A percentile compares a stretch with the other conserved stretches of the same genome.
These are phyloP conservation scores for Vinca minor DNA, from an alignment of 257 asterid species.

Conservation along the genomic window DNA sequence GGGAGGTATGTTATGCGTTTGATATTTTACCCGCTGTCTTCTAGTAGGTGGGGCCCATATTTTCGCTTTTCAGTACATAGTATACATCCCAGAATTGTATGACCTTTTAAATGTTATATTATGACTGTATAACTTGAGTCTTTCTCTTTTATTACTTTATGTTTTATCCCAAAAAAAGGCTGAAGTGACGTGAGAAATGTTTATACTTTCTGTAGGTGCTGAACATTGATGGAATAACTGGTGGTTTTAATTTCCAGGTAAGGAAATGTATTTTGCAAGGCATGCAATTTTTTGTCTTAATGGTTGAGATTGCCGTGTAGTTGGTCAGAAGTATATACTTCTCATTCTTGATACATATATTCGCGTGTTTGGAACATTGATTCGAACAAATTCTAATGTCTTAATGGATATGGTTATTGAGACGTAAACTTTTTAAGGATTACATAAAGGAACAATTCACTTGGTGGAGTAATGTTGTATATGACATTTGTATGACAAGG, in stretches of 20 bases:
- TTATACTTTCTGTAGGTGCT: slow-evolving; percentile 46
- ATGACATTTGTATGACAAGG: no score
- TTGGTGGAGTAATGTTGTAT: neutral
- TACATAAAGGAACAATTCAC: no score
- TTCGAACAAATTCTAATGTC: neutral
- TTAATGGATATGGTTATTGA: neutral
- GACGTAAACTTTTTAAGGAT: neutral
- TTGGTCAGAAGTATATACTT: neutral
- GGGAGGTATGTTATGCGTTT: slow-evolving; percentile 49
- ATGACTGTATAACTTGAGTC: neutral
- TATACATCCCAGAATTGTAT: neutral
- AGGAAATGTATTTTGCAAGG: neutral
- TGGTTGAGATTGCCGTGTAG: neutral
- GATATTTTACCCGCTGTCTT: neutral
- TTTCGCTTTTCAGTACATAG: neutral
- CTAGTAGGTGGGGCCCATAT: neutral
- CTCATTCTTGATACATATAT: neutral
- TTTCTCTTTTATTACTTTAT: neutral
- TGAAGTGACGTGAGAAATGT: neutral
- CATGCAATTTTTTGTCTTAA: neutral
- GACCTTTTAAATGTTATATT: neutral
- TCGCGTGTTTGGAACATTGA: neutral
- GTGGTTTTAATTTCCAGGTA: slow-evolving; percentile 98
- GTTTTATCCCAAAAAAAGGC: neutral
- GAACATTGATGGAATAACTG: slow-evolving; percentile 78